Evolutionary conservation across 345 rosid species (phyloP).

Genomic region (Noccaea bulbosa): DNA sequence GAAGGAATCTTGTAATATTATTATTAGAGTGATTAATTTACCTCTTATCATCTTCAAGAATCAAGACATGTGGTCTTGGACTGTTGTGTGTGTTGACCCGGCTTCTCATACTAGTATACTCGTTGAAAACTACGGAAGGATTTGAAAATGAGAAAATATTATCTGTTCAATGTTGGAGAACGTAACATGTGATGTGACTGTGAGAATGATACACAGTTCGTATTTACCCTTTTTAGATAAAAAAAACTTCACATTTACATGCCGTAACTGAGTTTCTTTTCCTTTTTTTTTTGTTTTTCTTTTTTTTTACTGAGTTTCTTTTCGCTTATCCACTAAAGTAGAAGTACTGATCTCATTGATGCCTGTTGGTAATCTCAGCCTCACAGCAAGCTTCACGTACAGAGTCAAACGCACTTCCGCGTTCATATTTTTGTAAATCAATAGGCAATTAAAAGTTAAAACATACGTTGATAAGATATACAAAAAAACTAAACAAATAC

Average conservation of each 20-base stretch:
- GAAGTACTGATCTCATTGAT: conserved; percentile 4
- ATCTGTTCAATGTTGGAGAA: background rate
- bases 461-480: no score
- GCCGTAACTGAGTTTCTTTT: background rate
- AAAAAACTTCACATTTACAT: background rate
- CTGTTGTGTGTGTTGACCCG: conserved; percentile 40
- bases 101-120: background rate
- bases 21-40: conserved; percentile 15
- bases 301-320: conserved; percentile 3
- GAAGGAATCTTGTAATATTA: conserved; percentile 17
- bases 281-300: no score
- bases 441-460: no score
- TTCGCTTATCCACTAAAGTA: background rate
- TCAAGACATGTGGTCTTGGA: conserved; percentile 39
- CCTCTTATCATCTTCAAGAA: conserved; percentile 34
- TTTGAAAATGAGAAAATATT: background rate
- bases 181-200: background rate
- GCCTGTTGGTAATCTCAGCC: conserved; percentile 1
- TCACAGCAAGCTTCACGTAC: background rate
- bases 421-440: no score
- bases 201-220: background rate
- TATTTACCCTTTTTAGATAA: background rate
- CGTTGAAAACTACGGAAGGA: background rate
- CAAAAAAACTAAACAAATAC: no score
- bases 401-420: background rate